Evolutionary conservation across 192 early-diverging fungal genomes (phyloP).

Genomic region (Irineochytrium annulatum): DNA sequence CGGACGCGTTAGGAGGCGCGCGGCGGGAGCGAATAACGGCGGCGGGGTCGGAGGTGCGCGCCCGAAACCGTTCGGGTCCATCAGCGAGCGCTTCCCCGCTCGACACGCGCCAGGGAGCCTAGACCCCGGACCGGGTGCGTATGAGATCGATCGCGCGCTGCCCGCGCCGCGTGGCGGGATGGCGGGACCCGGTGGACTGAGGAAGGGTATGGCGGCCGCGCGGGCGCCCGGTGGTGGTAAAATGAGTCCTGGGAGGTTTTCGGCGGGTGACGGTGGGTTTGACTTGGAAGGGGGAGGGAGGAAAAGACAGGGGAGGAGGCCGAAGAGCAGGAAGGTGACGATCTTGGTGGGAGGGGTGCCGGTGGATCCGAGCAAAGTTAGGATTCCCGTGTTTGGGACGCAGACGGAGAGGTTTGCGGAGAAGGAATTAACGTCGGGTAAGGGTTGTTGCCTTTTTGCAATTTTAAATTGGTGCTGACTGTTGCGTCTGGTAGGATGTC

Average conservation of each 20-base stretch:
- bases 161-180: background rate
- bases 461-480: slow-evolving; percentile 8
- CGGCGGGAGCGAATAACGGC: slow-evolving; percentile 22
- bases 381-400: slow-evolving; percentile 50
- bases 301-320: background rate
- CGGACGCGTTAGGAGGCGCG: slow-evolving; percentile 3
- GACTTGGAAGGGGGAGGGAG: slow-evolving; percentile 4
- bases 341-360: slow-evolving; percentile 8
- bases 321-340: background rate
- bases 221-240: slow-evolving; percentile 15
- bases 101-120: slow-evolving; percentile 12
- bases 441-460: background rate
- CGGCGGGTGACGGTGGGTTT: no score
- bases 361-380: slow-evolving; percentile 34
- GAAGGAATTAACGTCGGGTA: slow-evolving; percentile 10
- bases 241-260: no score
- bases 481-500: background rate
- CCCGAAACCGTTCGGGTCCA: slow-evolving; percentile 36
- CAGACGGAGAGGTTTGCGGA: slow-evolving; percentile 47
- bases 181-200: no score
- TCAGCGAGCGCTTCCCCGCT: slow-evolving; percentile 34
- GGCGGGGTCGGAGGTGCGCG: slow-evolving; percentile 17
- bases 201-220: background rate
- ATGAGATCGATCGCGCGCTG: slow-evolving; percentile 17
- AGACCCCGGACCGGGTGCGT: slow-evolving; percentile 41